A percentile compares a stretch with the other conserved stretches of the same genome.
Conservation (phyloP, 495 filamentous ascomycete genomes). For the Daldinia childiae region DNA sequence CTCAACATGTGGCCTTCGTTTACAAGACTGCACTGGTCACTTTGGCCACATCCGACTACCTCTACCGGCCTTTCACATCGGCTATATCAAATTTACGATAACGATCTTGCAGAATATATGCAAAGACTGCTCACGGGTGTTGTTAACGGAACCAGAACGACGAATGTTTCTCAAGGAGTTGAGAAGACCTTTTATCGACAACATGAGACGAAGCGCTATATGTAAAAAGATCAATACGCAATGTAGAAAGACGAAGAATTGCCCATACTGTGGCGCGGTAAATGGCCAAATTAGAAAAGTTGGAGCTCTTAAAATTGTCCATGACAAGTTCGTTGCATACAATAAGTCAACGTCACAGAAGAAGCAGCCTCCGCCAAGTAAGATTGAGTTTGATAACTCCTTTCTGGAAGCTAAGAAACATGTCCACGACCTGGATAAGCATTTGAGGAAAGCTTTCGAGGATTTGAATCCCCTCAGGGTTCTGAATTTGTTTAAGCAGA, state of each 20-base stretch:
- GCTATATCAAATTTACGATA: slow-evolving; percentile 91
- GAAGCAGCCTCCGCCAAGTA: slow-evolving; percentile 80
- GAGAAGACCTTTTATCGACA: slow-evolving; percentile 84
- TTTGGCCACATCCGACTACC: slow-evolving; percentile 92
- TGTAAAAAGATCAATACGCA: slow-evolving; percentile 87
- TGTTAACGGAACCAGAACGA: slow-evolving; percentile 79
- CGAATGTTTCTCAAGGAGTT: slow-evolving; percentile 78
- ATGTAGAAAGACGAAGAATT: slow-evolving; percentile 83
- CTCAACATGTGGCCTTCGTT: slow-evolving; percentile 78
- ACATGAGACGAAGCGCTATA: slow-evolving; percentile 77
- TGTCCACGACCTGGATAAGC: slow-evolving; percentile 86
- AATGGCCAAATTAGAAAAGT: slow-evolving; percentile 92
- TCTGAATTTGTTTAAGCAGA: slow-evolving; percentile 87
- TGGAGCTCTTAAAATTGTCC: slow-evolving; percentile 87
- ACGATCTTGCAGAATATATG: slow-evolving; percentile 91
- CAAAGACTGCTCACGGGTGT: slow-evolving; percentile 82
- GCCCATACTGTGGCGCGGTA: slow-evolving; percentile 75
- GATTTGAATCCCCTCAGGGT: slow-evolving; percentile 91
- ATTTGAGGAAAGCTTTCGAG: slow-evolving; percentile 89
- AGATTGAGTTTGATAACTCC: slow-evolving; percentile 83
- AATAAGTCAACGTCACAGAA: slow-evolving; percentile 85
- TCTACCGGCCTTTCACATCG: slow-evolving; percentile 92
- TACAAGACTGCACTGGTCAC: slow-evolving; percentile 89
- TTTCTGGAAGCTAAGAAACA: slow-evolving; percentile 78
- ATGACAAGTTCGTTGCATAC: slow-evolving; percentile 88